Conservation (phyloP, 352 stramenopile species). For the Bremia lactucae region DNA sequence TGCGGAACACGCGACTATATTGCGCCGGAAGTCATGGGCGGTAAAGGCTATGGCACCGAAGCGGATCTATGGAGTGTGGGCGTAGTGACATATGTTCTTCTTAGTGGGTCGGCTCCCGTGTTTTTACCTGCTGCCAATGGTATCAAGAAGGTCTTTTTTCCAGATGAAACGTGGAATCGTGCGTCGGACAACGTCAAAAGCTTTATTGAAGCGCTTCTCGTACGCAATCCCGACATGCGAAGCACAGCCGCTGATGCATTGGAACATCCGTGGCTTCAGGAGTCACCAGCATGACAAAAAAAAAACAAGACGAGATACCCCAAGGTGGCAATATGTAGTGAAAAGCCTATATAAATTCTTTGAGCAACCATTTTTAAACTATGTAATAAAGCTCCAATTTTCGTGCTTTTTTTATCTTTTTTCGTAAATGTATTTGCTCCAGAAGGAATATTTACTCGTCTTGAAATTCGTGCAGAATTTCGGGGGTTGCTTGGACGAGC, state of each 20-base stretch:
- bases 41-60: slow-evolving; percentile 89
- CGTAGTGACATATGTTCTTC: slow-evolving; percentile 85
- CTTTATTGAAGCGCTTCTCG: slow-evolving; percentile 64
- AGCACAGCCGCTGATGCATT: slow-evolving; percentile 59
- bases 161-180: slow-evolving; percentile 52
- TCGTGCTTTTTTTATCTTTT: slow-evolving; percentile 2
- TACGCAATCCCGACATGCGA: slow-evolving; percentile 68
- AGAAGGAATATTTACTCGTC: too few relatives aligned
- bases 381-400: slow-evolving; percentile 22
- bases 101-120: slow-evolving; percentile 71
- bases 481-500: slow-evolving; percentile 64
- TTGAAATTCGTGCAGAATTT: slow-evolving; percentile 75
- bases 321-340: too few relatives aligned
- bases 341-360: too few relatives aligned
- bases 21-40: slow-evolving; percentile 73
- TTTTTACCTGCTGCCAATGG: slow-evolving; percentile 53
- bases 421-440: too few relatives aligned
- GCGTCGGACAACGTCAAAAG: slow-evolving; percentile 47
- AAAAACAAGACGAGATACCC: too few relatives aligned
- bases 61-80: slow-evolving; percentile 91
- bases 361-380: too few relatives aligned
- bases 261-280: slow-evolving; percentile 59
- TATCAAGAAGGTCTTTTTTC: slow-evolving; percentile 66
- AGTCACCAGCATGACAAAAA: slow-evolving; percentile 13
- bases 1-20: slow-evolving; percentile 80